These are phyloP conservation scores for Colletotrichum theobromicola DNA, from an alignment of 2,329 filamentous ascomycete species.

Conservation along the genomic window DNA sequence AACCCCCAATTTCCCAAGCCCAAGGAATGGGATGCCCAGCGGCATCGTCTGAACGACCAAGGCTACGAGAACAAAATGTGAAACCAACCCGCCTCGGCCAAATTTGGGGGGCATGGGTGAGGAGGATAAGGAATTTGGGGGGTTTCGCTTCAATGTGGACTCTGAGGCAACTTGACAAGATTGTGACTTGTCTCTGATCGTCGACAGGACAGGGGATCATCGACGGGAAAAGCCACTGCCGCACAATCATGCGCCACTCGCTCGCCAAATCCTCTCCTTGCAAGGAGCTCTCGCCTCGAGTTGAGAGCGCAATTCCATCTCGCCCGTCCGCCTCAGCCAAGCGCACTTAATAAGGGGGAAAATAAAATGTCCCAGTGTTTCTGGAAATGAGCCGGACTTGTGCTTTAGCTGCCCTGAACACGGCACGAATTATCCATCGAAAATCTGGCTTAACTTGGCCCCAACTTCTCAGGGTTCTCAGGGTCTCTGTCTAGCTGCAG, in stretches of 20 bases:
- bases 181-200: constrained; percentile 20
- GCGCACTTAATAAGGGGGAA: not conserved
- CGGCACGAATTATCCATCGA: not conserved
- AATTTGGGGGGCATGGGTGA: not conserved
- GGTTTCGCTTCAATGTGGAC: not conserved
- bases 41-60: constrained; percentile 4
- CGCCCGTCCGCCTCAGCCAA: not conserved
- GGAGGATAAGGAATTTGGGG: not conserved
- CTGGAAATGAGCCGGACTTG: not conserved
- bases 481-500: not conserved
- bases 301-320: not conserved
- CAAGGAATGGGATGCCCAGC: constrained; percentile 7
- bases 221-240: not conserved
- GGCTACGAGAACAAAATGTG: not conserved
- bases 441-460: not conserved
- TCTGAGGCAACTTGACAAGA: constrained; percentile 15
- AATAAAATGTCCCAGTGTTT: not conserved
- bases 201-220: constrained; percentile 9
- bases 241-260: not conserved
- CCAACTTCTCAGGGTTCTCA: not conserved
- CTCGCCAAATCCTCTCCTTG: not conserved
- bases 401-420: not conserved
- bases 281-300: not conserved
- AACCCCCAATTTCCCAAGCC: constrained; percentile 9
- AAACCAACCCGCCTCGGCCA: not conserved